Conservation (phyloP, 495 filamentous ascomycete species). For the Aspergillus panamensis region DNA sequence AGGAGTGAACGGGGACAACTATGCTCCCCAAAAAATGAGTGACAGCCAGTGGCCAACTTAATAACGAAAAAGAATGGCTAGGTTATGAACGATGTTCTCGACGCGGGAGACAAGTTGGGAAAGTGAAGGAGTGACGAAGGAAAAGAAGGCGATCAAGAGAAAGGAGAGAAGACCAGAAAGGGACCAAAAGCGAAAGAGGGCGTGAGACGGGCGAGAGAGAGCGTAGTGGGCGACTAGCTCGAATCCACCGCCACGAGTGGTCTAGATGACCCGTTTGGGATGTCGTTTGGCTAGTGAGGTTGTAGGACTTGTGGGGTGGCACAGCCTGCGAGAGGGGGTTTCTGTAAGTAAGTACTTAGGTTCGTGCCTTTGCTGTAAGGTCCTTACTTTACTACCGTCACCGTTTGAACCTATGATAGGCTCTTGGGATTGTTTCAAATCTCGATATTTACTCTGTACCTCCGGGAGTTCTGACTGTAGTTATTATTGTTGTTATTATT, state of each 20-base stretch:
- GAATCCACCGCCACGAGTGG: conserved; percentile 15
- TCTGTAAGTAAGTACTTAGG: too few species aligned
- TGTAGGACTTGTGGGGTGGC: conserved; percentile 13
- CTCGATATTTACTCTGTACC: too few species aligned
- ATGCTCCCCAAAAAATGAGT: conserved; percentile 30
- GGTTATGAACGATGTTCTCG: conserved; percentile 1
- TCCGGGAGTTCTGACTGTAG: too few species aligned
- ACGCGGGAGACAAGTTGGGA: conserved; percentile 12
- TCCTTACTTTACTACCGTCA: too few species aligned
- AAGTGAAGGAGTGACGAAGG: conserved; percentile 13
- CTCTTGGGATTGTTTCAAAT: too few species aligned
- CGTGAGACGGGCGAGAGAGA: conserved; percentile 2
- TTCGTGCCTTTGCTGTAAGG: not conserved
- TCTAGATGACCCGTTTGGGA: conserved; percentile 23
- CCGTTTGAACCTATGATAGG: too few species aligned
- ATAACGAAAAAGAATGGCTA: conserved; percentile 24
- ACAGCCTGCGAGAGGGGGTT: not conserved
- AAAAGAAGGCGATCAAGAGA: conserved; percentile 16
- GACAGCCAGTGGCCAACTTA: conserved; percentile 29
- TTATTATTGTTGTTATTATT: too few species aligned
- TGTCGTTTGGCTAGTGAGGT: conserved; percentile 10
- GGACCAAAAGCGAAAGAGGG: conserved; percentile 10
- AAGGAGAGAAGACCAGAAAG: conserved; percentile 26
- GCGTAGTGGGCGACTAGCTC: conserved; percentile 1
- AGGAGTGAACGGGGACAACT: conserved; percentile 34